phyloP scores from a whole-genome alignment of 148 eudicot species.

The Fagopyrum tataricum region DNA sequence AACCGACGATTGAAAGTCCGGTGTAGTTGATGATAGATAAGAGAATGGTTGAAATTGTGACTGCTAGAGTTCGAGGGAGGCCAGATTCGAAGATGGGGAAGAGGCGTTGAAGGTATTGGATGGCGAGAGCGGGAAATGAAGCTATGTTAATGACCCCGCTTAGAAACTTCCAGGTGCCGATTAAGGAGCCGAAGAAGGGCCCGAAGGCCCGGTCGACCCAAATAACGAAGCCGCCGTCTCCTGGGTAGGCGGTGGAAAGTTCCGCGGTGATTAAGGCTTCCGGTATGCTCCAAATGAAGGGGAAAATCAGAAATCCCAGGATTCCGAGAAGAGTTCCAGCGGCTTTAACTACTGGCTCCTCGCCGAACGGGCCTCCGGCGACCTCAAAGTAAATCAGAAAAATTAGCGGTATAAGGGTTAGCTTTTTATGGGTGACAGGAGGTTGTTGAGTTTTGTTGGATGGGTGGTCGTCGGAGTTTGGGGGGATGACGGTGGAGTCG shows the following conservation, averaged over 20 bases:
- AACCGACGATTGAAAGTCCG: slow-evolving; percentile 11
- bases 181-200: slow-evolving; percentile 15
- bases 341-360: slow-evolving; percentile 11
- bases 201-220: slow-evolving; percentile 18
- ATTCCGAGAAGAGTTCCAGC: slow-evolving; percentile 12
- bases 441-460: background rate
- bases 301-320: slow-evolving; percentile 15
- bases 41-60: background rate
- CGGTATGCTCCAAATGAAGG: slow-evolving; percentile 19
- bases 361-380: slow-evolving; percentile 17
- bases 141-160: slow-evolving; percentile 18
- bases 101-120: slow-evolving; percentile 7
- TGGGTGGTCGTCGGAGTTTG: background rate
- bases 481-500: background rate
- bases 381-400: slow-evolving; percentile 20
- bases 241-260: slow-evolving; percentile 17
- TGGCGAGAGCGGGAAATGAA: slow-evolving; percentile 10
- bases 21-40: slow-evolving; percentile 13
- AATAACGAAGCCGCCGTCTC: slow-evolving; percentile 17
- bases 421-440: background rate
- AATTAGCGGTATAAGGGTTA: slow-evolving; percentile 13
- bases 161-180: slow-evolving; percentile 19
- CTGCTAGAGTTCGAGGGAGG: slow-evolving; percentile 4
- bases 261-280: slow-evolving; percentile 17
- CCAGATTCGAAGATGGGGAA: slow-evolving; percentile 9